Base-by-base conservation (phyloP, 163 green algal genomes). In the Scenedesmus sp. region DNA sequence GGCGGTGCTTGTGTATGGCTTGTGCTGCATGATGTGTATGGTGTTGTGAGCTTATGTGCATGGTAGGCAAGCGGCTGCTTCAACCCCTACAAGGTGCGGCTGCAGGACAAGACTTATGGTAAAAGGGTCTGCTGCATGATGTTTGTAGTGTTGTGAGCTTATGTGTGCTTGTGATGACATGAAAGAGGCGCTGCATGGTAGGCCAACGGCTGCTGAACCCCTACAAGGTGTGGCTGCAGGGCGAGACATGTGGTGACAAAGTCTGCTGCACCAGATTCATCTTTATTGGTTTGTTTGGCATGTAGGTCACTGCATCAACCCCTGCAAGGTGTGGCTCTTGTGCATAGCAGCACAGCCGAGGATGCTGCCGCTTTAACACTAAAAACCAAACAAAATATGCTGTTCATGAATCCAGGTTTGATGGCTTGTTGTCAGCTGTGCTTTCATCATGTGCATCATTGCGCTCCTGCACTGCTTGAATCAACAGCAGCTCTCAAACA, bases 381-480 rank as follows among this genome's bases (percentile, higher is more conserved):
- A 46, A 46, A 46, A 46, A 46, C 34, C 34, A 46, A 46, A 46
- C 34, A 46, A 46, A 46, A 46, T 46, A 46, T 46, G 34, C 34
- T 46, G 34, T 46, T 46, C 34, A 46, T 46, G 34, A 46, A 46
- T 46, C 34, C 34, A 46, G 34, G 34, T 46, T 46, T 46, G 34
- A 46, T 46, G 34, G 34, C 34, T 46, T 46, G 34, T 46, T 46
- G 34, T 46, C 34, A 46, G 34, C 34, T 46, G 34, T 46, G 34
- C 34, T 46, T 46, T 46, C 34, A 46, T 46, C 34, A 46, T 46
- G 34, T 46, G 34, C 34, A 46, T 46, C 34, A 46, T 54, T 13
- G 94, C 94, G 89, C 20, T 82, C 9, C 74, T 97, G 86, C 92
- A 84, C 26, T 94, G 95, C 89, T 88, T 94, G 52, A 96, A 96